Conservation (phyloP, 345 rosid species). For the Turnera subulata region DNA sequence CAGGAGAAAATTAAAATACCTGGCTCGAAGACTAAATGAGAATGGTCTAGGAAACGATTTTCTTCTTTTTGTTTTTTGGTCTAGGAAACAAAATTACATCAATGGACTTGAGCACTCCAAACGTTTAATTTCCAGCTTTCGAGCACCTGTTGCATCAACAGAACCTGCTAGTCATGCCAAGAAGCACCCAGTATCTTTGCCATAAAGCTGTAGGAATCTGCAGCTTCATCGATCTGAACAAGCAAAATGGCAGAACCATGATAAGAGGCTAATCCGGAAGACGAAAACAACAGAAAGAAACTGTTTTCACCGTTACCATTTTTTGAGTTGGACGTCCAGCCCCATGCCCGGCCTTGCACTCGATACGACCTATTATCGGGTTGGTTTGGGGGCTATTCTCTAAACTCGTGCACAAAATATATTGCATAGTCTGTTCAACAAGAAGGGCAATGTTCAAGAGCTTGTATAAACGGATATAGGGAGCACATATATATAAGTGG, state of each 20-base stretch:
- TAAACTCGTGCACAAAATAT: slow-evolving; percentile 61
- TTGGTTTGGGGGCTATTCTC: slow-evolving; percentile 81
- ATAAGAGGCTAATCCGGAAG: neutral
- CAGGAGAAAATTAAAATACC: no score
- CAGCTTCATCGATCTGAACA: slow-evolving; percentile 75
- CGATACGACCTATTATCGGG: slow-evolving; percentile 80
- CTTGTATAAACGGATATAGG: neutral
- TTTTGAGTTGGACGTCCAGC: slow-evolving; percentile 88
- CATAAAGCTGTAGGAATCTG: slow-evolving; percentile 80
- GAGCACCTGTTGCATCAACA: no score
- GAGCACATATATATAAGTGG: no score
- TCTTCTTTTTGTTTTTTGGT: no score
- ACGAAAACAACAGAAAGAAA: neutral
- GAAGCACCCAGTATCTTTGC: slow-evolving; percentile 62
- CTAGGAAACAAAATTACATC: no score
- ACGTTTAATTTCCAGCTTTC: no score
- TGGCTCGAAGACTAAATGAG: no score
- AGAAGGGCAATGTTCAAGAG: neutral
- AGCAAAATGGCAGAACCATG: neutral
- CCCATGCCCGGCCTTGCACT: slow-evolving; percentile 92
- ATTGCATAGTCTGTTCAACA: slow-evolving; percentile 73
- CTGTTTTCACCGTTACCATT: slow-evolving; percentile 36
- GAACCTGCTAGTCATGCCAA: no score
- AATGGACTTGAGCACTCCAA: no score
- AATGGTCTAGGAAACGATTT: no score